Evolutionary conservation across 163 green algal species (phyloP), one percentile per base, ranked within the genome.

Genomic region (Chloromonas sp.): DNA sequence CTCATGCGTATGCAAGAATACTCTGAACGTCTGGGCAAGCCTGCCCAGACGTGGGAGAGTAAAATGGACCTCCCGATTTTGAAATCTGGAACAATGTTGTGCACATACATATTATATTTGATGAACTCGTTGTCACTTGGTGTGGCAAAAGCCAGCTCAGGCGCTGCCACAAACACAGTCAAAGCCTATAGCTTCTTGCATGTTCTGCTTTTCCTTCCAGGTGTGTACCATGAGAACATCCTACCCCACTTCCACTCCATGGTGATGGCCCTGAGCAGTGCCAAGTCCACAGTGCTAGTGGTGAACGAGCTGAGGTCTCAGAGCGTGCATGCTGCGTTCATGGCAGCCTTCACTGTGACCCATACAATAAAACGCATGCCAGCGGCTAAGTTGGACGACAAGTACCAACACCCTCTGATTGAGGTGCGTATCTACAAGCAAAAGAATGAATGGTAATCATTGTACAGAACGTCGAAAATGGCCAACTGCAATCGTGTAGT

Each of bases 221-320:
- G 66, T 5, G 5, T 79, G 13, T 36, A 79, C 5, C 14, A 36
- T 3, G 71, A 79, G 71, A 14, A 36, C 71, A 79, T 79, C 5
- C 2, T 79, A 2, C 71, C 71, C 14, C 71, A 79, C 13, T 58
- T 79, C 2, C 71, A 79, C 71, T 14, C 13, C 71, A 79, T 5
- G 2, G 14, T 79, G 13, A 79, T 79, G 71, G 71, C 11, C 5
- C 71, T 79, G 13, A 79, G 13, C 71, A 79, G 5, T 59, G 71
- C 71, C 2, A 2, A 59, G 13, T 14, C 36, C 71, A 79, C 86
- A 91, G 91, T 96, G 8, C 81, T 96, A 15, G 87, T 98, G 1
- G 92, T 90, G 60, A 98, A 98, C 81, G 96, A 98, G 88, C 91
- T 96, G 8, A 88, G 95, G 13, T 96, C 91, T 8, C 85, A 96